Conservation (phyloP, 495 filamentous ascomycete genomes). For the Tuber umbilicatum region DNA sequence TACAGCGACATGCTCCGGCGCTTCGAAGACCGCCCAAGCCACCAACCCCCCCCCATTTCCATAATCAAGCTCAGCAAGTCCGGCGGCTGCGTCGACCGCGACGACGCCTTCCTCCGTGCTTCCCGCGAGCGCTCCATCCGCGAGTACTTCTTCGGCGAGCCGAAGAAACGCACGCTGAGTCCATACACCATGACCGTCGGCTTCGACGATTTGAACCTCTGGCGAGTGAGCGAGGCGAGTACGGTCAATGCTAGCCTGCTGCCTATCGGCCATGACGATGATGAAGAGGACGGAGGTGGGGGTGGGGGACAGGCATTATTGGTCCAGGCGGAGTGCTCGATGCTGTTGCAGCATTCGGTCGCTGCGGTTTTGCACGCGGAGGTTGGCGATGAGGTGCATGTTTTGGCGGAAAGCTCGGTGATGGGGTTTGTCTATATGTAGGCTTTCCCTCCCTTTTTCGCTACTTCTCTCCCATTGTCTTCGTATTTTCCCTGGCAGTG, state of each 20-base stretch:
- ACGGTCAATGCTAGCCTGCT: slow-evolving; percentile 31
- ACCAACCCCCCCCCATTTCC: slow-evolving; percentile 48
- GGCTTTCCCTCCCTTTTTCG: not conserved
- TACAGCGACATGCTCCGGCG: slow-evolving; percentile 69
- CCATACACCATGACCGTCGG: slow-evolving; percentile 75
- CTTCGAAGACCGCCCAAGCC: slow-evolving; percentile 54
- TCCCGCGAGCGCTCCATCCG: slow-evolving; percentile 67
- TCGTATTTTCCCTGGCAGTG: not conserved
- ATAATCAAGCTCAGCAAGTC: slow-evolving; percentile 79
- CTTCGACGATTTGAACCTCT: slow-evolving; percentile 66
- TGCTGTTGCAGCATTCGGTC: slow-evolving; percentile 59
- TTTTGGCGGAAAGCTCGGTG: slow-evolving; percentile 74
- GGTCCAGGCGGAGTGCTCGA: slow-evolving; percentile 54
- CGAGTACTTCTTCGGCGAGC: slow-evolving; percentile 88
- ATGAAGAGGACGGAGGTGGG: slow-evolving; percentile 11
- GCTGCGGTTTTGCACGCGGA: slow-evolving; percentile 73
- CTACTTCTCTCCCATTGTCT: too few species aligned
- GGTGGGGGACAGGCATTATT: slow-evolving; percentile 45
- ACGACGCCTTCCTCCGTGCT: slow-evolving; percentile 65
- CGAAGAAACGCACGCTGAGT: slow-evolving; percentile 63
- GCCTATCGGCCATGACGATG: slow-evolving; percentile 43
- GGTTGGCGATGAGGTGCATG: slow-evolving; percentile 57
- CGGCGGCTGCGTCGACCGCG: slow-evolving; percentile 77
- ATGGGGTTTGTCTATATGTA: slow-evolving; percentile 85
- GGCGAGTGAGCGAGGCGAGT: slow-evolving; percentile 51